Conservation (phyloP, 2,329 filamentous ascomycete species). For the Cordyceps cicadae region DNA sequence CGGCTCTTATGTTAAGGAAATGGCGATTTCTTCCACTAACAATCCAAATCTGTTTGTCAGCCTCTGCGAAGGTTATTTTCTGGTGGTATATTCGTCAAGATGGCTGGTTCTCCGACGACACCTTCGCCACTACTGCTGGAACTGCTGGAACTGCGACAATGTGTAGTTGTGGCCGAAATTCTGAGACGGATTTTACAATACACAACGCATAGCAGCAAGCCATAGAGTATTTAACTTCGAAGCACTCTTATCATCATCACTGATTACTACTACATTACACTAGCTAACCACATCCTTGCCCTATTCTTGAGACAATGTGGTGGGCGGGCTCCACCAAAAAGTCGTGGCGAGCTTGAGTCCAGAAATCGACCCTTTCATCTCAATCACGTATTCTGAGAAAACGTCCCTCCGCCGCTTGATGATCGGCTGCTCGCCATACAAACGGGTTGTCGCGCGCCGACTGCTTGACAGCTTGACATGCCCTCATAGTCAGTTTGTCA, state of each 20-base stretch:
- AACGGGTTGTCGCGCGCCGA: neutral
- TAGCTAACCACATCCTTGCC: neutral
- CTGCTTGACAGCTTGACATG: neutral
- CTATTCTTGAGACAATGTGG: neutral
- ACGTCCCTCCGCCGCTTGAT: neutral
- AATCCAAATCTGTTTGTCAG: no score
- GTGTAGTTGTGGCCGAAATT: no score
- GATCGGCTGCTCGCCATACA: neutral
- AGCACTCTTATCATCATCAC: no score
- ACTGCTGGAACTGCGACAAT: no score
- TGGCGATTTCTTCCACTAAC: neutral
- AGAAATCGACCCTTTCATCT: neutral
- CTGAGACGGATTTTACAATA: no score
- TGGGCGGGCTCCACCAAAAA: conserved; percentile 3
- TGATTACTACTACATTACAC: no score
- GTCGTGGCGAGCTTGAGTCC: neutral
- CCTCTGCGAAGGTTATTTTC: no score
- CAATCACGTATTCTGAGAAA: neutral
- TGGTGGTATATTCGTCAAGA: no score
- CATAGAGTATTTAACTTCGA: no score
- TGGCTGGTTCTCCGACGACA: no score
- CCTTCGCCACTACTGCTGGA: no score
- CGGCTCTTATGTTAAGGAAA: neutral
- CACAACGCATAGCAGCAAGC: no score
- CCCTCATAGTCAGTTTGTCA: neutral